Evolutionary conservation across 2,329 filamentous ascomycete genomes (phyloP).

Genomic region (Zopfia rhizophila): DNA sequence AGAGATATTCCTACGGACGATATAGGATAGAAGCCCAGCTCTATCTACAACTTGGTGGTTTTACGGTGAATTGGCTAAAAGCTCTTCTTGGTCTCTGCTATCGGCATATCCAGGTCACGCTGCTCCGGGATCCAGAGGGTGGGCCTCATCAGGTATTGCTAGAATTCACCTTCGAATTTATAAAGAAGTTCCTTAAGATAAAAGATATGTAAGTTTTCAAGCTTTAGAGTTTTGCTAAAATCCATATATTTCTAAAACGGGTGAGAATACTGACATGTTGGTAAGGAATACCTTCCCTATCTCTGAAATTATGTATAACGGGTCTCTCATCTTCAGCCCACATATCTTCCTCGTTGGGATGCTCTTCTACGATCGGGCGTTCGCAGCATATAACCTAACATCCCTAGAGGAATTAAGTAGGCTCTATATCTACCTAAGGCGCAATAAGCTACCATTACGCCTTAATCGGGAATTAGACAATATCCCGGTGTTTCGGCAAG

Average conservation of each 20-base stretch:
- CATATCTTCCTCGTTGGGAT: slow-evolving; percentile 37
- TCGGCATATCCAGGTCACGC: slow-evolving; percentile 16
- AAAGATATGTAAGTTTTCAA: slow-evolving; percentile 14
- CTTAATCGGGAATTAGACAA: slow-evolving; percentile 44
- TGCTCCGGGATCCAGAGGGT: slow-evolving; percentile 18
- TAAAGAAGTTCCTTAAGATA: no score
- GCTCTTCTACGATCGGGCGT: slow-evolving; percentile 41
- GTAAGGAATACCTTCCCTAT: no score
- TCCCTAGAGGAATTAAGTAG: no score
- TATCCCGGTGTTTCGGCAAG: slow-evolving; percentile 43
- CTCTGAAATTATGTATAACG: slow-evolving; percentile 40
- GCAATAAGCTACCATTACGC: no score
- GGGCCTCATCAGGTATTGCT: slow-evolving; percentile 15
- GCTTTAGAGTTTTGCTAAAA: not conserved
- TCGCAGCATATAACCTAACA: slow-evolving; percentile 40
- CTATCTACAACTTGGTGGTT: slow-evolving; percentile 17
- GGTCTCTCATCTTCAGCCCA: slow-evolving; percentile 34
- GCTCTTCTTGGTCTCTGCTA: slow-evolving; percentile 19
- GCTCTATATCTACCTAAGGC: slow-evolving; percentile 39
- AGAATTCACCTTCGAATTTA: slow-evolving; percentile 22
- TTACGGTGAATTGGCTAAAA: slow-evolving; percentile 16
- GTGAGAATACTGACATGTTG: not conserved
- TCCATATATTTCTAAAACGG: no score
- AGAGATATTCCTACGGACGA: slow-evolving; percentile 11
- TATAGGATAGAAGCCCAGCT: slow-evolving; percentile 18